These are phyloP conservation scores for Neostapfia colusana DNA, from an alignment of 176 grass and related monocot species.

Conservation along the genomic window DNA sequence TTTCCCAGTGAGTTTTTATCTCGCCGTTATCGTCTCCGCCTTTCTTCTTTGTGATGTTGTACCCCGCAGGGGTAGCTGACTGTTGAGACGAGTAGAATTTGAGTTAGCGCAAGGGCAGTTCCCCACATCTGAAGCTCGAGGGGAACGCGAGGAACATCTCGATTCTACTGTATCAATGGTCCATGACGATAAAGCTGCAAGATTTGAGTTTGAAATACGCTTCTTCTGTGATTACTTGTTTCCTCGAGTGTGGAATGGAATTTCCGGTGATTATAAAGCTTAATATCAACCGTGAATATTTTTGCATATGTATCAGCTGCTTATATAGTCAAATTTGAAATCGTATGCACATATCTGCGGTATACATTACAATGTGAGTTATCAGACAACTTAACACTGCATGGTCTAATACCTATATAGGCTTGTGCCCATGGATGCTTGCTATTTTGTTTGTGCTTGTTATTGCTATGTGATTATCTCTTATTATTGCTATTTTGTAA, in stretches of 20 bases:
- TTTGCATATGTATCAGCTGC: background rate
- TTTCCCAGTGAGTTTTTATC: constrained; percentile 23
- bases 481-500: background rate
- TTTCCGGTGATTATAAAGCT: background rate
- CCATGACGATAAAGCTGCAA: background rate
- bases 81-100: background rate
- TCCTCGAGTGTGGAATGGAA: background rate
- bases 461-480: background rate
- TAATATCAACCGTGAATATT: background rate
- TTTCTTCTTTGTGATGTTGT: background rate
- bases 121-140: background rate
- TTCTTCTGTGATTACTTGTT: background rate
- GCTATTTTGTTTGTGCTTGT: background rate
- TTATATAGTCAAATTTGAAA: background rate
- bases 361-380: background rate
- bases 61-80: background rate
- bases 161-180: background rate
- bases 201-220: background rate
- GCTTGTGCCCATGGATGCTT: background rate
- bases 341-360: background rate
- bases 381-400: background rate
- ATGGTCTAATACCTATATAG: background rate
- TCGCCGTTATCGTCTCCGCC: background rate
- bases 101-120: background rate
- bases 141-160: background rate